Base-by-base conservation (phyloP, 2,329 filamentous ascomycete genomes). In the Ophiostoma ulmi region DNA sequence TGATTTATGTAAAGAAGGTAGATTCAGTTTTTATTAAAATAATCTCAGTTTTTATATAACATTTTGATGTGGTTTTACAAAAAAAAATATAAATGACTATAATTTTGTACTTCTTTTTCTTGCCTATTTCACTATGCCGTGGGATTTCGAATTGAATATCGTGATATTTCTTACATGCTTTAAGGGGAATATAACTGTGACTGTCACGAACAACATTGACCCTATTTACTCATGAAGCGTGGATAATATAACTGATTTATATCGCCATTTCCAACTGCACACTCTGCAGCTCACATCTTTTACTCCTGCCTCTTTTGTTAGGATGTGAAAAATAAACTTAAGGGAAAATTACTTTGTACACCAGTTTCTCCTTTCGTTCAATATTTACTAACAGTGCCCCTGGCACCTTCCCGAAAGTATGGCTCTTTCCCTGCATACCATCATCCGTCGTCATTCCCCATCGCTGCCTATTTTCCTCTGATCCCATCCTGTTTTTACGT, bases 401-500 rank as follows among this genome's bases (percentile, higher is more conserved):
- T 22, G 31, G 52, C 22, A 26, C 52, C 52, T 58, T 58, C 52
- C 52, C 52, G 22, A 58, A 58, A 13, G 52, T 13, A 17, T 58
- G 22, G 52, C 52, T 26, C 52, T 22, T 58, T 58, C 52, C 52
- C 39, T 26, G 52, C 10, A 58, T 31, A 14, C 22, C 52, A 26
- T 58, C 52, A 58, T 58, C 52, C n/a, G n/a, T 58, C 52, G n/a
- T 58, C 52, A 26, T 31, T 10, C 17, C n/a, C 52, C 52, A 58
- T 58, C 52, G 11, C 52, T 22, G 8, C 52, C 52, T 26, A 17
- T n/a, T 22, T 55, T 17, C 17, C 10, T 10, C n/a, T 14, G 4
- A 17, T 63, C 58, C n/a, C 3, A 63, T 63, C 26, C 11, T 17
- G 7, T 35, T 14, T 26, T 14, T 13, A 36, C 14, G 17, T 63